These are phyloP conservation scores for Trifolium dubium DNA, from an alignment of 306 rosid genomes.

Conservation along the genomic window DNA sequence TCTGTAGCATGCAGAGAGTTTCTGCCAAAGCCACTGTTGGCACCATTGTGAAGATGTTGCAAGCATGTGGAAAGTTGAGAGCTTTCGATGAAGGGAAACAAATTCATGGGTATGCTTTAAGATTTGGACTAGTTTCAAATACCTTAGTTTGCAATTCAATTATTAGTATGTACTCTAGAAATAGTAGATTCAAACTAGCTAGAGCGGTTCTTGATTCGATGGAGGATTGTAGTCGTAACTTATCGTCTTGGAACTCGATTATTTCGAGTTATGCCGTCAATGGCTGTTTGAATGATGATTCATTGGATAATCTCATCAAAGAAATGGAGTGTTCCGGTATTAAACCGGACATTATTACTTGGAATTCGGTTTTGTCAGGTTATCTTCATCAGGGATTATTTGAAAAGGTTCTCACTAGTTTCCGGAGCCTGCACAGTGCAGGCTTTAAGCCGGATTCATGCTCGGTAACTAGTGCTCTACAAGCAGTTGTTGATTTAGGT, in stretches of 20 bases:
- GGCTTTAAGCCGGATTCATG: slow-evolving; percentile 64
- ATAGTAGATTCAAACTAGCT: slow-evolving; percentile 52
- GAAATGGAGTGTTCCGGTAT: slow-evolving; percentile 54
- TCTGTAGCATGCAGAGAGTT: slow-evolving; percentile 55
- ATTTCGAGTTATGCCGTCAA: slow-evolving; percentile 54
- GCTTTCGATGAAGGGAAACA: slow-evolving; percentile 72
- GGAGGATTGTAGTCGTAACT: slow-evolving; percentile 50
- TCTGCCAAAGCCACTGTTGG: slow-evolving; percentile 50
- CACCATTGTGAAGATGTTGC: slow-evolving; percentile 59
- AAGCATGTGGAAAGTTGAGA: slow-evolving; percentile 73
- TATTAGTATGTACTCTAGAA: slow-evolving; percentile 74
- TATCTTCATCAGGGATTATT: slow-evolving; percentile 58
- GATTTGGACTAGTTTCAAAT: slow-evolving; percentile 51
- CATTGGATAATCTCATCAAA: slow-evolving; percentile 37
- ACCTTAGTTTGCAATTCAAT: slow-evolving; percentile 62
- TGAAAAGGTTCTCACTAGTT: slow-evolving; percentile 47
- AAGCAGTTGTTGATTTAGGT: slow-evolving; percentile 58
- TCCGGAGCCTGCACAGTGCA: slow-evolving; percentile 49
- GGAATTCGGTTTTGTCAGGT: slow-evolving; percentile 77
- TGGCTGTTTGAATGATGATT: slow-evolving; percentile 58
- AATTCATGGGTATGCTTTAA: slow-evolving; percentile 73
- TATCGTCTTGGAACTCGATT: slow-evolving; percentile 75
- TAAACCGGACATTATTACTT: slow-evolving; percentile 70
- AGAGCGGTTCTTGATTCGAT: slow-evolving; percentile 60
- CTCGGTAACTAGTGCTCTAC: slow-evolving; percentile 68